Base-by-base conservation (phyloP, 2,329 filamentous ascomycete genomes). In the Diaporthe sp. region DNA sequence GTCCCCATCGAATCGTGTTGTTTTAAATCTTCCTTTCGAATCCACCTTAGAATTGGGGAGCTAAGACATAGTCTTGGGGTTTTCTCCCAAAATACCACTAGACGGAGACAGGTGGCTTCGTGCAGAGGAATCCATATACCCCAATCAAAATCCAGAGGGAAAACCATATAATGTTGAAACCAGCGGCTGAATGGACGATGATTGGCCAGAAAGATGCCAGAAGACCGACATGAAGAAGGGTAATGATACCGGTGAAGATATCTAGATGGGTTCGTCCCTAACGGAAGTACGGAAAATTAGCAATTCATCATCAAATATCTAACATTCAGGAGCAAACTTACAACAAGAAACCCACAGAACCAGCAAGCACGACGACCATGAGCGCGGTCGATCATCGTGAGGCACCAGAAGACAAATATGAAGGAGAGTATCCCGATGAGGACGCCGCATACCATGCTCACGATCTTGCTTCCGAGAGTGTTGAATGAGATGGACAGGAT, bases 351-450 rank as follows among this genome's bases (percentile, higher is more conserved):
- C 4, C 71, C 13, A 8, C 57, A 46, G 5, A 76, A 31, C 68
- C 74, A 31, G 15, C 39, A 73, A 19, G 46, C 28, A 55, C 71
- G 58, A 55, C 39, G 17, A 1, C 44, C 34, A 34, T 71, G 61
- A 37, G 71, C 74, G 9, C 74, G 74, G 39, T 76, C 74, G n/a
- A 76, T 74, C 46, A 71, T 55, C 8, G 71, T 53, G 22, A 76
- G 74, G n/a, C 74, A 74, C 74, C 74, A 76, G 28, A 62, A 34
- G 55, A 73, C 65, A 15, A 65, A 74, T 7, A 74, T 2, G 46
- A 76, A 70, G 28, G 65, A 70, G 22, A 71, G 3, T n/a, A 76
- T 49, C 19, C 55, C 51, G 37, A 65, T 28, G 28, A 76, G 8
- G 31, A 42, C 37, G 1, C 74, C 74, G 53, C 68, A 51, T 8